phyloP scores from a whole-genome alignment of 495 filamentous ascomycete genomes.

The Jackrogersella minutella region DNA sequence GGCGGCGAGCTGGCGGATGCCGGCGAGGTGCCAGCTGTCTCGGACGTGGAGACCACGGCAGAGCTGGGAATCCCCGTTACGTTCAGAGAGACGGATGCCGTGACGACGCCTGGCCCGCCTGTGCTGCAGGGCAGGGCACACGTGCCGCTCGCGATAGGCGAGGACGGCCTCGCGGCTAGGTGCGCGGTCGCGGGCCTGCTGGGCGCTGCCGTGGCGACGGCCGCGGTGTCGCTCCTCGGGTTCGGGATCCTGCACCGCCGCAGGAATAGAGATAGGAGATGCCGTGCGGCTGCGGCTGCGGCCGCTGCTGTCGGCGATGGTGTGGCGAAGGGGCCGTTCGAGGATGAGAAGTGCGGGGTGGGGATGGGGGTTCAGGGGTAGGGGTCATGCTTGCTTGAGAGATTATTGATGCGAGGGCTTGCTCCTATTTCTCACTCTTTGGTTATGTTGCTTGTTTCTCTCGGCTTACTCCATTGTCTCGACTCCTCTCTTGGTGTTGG shows the following conservation, averaged over 20 bases:
- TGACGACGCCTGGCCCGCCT: neutral
- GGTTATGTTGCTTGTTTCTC: too few species aligned
- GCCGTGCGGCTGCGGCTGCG: neutral
- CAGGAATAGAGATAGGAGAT: slow-evolving; percentile 4
- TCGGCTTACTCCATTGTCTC: neutral
- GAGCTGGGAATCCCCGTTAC: neutral
- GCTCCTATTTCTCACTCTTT: neutral
- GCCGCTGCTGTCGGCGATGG: neutral
- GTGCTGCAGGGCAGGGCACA: neutral
- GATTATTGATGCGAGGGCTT: neutral
- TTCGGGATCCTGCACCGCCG: slow-evolving; percentile 12
- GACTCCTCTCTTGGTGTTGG: neutral
- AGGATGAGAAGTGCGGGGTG: neutral
- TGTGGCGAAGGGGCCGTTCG: neutral
- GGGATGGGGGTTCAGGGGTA: neutral
- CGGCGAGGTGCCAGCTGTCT: neutral
- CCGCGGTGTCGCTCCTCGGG: neutral
- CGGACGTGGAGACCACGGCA: neutral
- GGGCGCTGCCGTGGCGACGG: slow-evolving; percentile 5
- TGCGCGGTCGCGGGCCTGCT: slow-evolving; percentile 1
- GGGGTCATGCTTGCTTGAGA: slow-evolving; percentile 7
- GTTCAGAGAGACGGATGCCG: neutral
- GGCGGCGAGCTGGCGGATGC: neutral
- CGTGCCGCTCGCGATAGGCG: neutral
- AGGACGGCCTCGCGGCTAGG: neutral